Evolutionary conservation across 164 flowering plant species (phyloP), one percentile per base, ranked within the genome.

Genomic region (Annona cherimola): DNA sequence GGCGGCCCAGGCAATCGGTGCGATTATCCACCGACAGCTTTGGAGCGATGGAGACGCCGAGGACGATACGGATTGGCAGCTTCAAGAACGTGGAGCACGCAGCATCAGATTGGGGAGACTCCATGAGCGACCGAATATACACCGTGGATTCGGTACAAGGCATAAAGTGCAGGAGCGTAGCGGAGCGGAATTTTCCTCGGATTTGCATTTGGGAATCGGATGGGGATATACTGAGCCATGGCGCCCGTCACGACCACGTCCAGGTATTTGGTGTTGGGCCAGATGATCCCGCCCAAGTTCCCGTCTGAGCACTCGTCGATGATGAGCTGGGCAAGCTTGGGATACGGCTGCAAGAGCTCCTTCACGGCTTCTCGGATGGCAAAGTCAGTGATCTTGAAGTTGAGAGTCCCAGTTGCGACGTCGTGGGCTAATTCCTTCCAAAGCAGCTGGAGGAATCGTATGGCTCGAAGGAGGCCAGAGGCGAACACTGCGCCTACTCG

Each of bases 131-230:
- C 76, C 84, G 96, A 75, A 83, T 96, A 73, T 96, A 89, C 72
- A 90, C 97, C 20, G 84, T 93, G 68, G 99, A 96, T 76, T 88
- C 96, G 68, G 74, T 89, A 18, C 87, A 91, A 72, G 77, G 76
- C 65, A 89, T 50, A 4, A 6, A 35, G 26, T 57, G 20, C 74
- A 80, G 84, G 50, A 83, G 86, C 69, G 50, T 76, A 70, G 66
- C 67, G 8, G 86, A 79, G 72, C 76, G 81, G 80, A 74, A 45
- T 67, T 89, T 88, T 55, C 97, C 92, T 2, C 81, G 90, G 80
- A 88, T 89, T 66, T 91, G 97, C 67, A 88, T 91, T 42, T 91
- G 97, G 97, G 97, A 89, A 45, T 83, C 87, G 81, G 0, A 88
- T 86, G 2, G 92, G 90, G 46, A 90, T 88, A 76, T 90, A 90